Evolutionary conservation across 257 asterid species (phyloP), one percentile per base, ranked within the genome.

Genomic region (Vinca minor): DNA sequence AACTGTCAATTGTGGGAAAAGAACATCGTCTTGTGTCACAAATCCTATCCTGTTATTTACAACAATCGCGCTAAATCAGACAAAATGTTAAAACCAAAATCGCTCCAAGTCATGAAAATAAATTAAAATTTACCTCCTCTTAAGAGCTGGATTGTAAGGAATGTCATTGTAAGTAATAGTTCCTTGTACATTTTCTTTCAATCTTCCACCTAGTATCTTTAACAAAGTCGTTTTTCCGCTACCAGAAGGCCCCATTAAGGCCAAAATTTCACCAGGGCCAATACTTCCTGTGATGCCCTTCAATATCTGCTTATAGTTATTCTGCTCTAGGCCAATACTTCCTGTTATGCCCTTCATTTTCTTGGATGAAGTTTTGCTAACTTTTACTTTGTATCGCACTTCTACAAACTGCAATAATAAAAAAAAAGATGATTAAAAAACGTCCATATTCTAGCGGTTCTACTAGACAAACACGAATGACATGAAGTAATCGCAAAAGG

Each of bases 161-260:
- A 80, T 76, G 65, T 85, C 94, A 38, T 92, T 92, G 84, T 85
- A 92, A 23, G 94, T 84, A 52, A 92, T 68, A 11, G 73, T 74
- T 65, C 98, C 98, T 52, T 64, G 87, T 46, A 87, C 88, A 64
- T 89, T 86, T 45, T 87, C 96, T 0, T 68, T 75, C 79, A 87
- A 67, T 73, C 96, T 71, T 26, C 93, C 98, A 0, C 96, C 95
- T 29, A 89, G 52, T 31, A 92, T 82, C 80, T 82, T 89, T 57
- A 92, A 72, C 70, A 92, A 45, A 8, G 96, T 87, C 4, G 98
- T 92, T 72, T 92, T 92, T 8, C 98, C 96, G 61, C 98, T 89
- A 18, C 98, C 98, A 3, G 98, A 92, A 68, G 98, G 98, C 59
- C 98, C 98, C 98, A 92, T 87, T 35, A 92, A 78, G 49, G 98